Evolutionary conservation across 441 rosid species (phyloP).

Genomic region (Isatis lusitanica): DNA sequence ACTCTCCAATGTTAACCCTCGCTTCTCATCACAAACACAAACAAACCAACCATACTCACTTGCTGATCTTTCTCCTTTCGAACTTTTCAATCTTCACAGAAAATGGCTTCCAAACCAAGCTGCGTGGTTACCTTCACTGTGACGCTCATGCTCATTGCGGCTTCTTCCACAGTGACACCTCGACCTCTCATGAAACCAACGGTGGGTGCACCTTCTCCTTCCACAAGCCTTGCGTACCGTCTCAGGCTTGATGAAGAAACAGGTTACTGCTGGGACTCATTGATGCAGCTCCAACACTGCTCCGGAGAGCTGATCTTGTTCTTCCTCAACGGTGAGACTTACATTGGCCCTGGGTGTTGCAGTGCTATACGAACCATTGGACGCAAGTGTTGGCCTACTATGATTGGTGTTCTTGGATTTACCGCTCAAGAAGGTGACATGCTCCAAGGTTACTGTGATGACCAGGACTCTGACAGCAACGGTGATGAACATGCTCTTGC

Average conservation of each 20-base stretch:
- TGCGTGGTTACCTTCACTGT: conserved; percentile 23
- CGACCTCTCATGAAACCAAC: conserved; percentile 33
- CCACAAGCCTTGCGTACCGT: conserved; percentile 40
- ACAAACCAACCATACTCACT: neutral
- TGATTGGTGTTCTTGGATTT: conserved; percentile 55
- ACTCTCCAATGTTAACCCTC: neutral
- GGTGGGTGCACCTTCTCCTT: conserved; percentile 13
- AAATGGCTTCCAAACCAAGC: conserved; percentile 21
- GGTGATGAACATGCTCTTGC: conserved; percentile 20
- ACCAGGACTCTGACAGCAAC: neutral
- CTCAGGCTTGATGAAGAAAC: conserved; percentile 53
- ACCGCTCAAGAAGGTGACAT: conserved; percentile 55
- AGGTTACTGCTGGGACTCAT: conserved; percentile 59
- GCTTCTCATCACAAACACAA: conserved; percentile 27
- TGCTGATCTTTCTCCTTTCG: neutral
- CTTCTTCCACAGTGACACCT: conserved; percentile 28
- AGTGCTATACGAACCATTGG: conserved; percentile 48
- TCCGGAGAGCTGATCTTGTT: conserved; percentile 55
- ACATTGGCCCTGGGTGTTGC: conserved; percentile 55
- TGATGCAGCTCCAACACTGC: conserved; percentile 59
- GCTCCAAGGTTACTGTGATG: conserved; percentile 62
- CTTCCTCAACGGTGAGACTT: conserved; percentile 63
- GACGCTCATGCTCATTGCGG: conserved; percentile 20
- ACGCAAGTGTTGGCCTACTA: conserved; percentile 58
- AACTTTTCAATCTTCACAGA: neutral